These are phyloP conservation scores for Hapsidospora chrysogenum DNA, from an alignment of 495 filamentous ascomycete genomes.

Conservation along the genomic window DNA sequence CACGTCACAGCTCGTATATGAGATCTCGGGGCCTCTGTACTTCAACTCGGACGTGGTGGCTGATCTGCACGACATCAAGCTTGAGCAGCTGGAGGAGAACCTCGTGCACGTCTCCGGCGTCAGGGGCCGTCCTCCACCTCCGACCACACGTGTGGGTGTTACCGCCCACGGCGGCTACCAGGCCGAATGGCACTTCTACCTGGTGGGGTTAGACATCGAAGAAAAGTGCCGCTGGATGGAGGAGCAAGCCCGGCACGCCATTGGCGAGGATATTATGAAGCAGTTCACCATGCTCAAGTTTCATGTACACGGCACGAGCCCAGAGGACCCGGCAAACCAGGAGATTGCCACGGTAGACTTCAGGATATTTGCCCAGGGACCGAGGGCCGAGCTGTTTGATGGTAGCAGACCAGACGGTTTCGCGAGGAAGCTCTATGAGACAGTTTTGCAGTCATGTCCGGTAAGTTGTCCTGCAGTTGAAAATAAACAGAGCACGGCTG, in stretches of 20 bases:
- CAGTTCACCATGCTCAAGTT: too few species aligned
- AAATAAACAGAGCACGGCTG: too few species aligned
- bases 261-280: too few species aligned
- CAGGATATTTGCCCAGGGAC: too few species aligned
- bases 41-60: slow-evolving; percentile 39
- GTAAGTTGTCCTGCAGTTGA: too few species aligned
- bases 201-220: not conserved
- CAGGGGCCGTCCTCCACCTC: slow-evolving; percentile 16
- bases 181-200: slow-evolving; percentile 1
- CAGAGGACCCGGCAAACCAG: too few species aligned
- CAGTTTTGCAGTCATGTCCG: too few species aligned
- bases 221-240: not conserved
- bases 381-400: too few species aligned
- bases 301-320: too few species aligned
- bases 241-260: not conserved
- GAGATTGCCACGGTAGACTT: too few species aligned
- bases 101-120: slow-evolving; percentile 15
- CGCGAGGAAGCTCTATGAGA: too few species aligned
- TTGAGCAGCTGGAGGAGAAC: slow-evolving; percentile 14
- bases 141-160: slow-evolving; percentile 8
- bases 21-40: slow-evolving; percentile 46
- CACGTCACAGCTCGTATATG: slow-evolving; percentile 39
- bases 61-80: slow-evolving; percentile 12
- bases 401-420: too few species aligned
- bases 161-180: slow-evolving; percentile 1